Conservation (phyloP, 2,329 filamentous ascomycete species). For the Hymenoscyphus linearis region DNA sequence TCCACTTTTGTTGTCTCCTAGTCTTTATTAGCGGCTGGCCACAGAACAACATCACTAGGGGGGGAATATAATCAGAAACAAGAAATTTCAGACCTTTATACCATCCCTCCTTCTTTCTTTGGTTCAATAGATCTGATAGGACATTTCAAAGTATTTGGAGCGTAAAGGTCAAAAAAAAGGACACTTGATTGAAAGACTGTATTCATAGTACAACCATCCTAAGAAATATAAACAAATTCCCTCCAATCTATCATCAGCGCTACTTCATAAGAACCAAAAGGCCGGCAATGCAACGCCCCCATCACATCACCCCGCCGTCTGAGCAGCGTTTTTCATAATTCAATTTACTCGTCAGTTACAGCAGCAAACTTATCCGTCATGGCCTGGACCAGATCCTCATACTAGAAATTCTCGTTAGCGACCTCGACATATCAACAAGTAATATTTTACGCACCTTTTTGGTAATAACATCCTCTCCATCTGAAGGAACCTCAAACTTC, state of each 20-base stretch:
- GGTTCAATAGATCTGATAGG: no score
- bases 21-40: no score
- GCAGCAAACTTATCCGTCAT: constrained; percentile 98
- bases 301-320: background rate
- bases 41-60: no score
- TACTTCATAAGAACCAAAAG: constrained; percentile 4
- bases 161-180: background rate
- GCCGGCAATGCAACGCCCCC: constrained; percentile 1
- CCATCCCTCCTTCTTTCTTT: no score
- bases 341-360: constrained; percentile 80
- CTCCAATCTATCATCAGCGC: background rate
- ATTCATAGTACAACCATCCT: background rate
- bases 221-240: constrained; percentile 6
- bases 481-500: constrained; percentile 92
- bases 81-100: no score
- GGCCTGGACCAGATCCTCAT: constrained; percentile 82
- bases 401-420: constrained; percentile 46
- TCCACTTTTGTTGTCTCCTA: no score
- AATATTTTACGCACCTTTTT: constrained; percentile 64
- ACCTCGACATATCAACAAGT: background rate
- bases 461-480: constrained; percentile 72
- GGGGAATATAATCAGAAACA: no score
- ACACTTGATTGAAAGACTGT: background rate
- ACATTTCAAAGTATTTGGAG: no score
- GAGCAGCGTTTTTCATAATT: background rate